Evolutionary conservation across 2,329 filamentous ascomycete genomes (phyloP).

Genomic region (Ascomycota sp.): DNA sequence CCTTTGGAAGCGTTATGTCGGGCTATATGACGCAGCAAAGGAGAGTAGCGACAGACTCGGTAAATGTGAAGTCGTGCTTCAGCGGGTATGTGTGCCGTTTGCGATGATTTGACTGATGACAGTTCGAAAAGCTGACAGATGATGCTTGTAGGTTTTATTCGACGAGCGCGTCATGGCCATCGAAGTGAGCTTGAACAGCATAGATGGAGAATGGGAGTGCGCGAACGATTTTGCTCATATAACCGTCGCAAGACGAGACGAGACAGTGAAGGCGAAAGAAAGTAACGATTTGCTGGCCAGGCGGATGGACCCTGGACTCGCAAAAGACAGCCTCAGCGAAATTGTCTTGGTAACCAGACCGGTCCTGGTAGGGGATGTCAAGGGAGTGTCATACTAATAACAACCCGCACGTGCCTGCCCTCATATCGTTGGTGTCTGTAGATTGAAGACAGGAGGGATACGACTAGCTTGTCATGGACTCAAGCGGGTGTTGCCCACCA

Average conservation of each 20-base stretch:
- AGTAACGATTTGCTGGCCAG: slow-evolving; percentile 65
- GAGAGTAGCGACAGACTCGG: slow-evolving; percentile 25
- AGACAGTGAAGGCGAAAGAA: slow-evolving; percentile 72
- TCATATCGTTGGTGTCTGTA: too few species aligned
- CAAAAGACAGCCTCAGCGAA: slow-evolving; percentile 22
- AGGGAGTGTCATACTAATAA: slow-evolving; percentile 27
- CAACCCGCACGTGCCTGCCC: too few species aligned
- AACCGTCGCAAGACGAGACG: slow-evolving; percentile 64
- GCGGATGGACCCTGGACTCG: slow-evolving; percentile 44
- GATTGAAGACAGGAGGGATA: neutral
- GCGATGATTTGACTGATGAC: too few species aligned
- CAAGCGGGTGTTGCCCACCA: neutral
- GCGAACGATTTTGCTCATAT: slow-evolving; percentile 69
- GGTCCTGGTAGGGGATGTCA: slow-evolving; percentile 24
- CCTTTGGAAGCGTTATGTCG: slow-evolving; percentile 55
- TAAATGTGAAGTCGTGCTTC: slow-evolving; percentile 40
- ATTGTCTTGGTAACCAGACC: slow-evolving; percentile 28
- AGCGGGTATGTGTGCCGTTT: slow-evolving; percentile 23
- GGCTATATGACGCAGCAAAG: slow-evolving; percentile 28
- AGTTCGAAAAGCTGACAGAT: neutral
- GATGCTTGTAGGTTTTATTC: slow-evolving; percentile 43
- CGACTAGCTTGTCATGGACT: neutral
- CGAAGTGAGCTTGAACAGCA: slow-evolving; percentile 51
- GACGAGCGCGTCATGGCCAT: slow-evolving; percentile 81
- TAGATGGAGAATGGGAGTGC: slow-evolving; percentile 39